Evolutionary conservation across 2,329 filamentous ascomycete genomes (phyloP), one percentile per base, ranked within the genome.

Genomic region (Microascus cirrosus): DNA sequence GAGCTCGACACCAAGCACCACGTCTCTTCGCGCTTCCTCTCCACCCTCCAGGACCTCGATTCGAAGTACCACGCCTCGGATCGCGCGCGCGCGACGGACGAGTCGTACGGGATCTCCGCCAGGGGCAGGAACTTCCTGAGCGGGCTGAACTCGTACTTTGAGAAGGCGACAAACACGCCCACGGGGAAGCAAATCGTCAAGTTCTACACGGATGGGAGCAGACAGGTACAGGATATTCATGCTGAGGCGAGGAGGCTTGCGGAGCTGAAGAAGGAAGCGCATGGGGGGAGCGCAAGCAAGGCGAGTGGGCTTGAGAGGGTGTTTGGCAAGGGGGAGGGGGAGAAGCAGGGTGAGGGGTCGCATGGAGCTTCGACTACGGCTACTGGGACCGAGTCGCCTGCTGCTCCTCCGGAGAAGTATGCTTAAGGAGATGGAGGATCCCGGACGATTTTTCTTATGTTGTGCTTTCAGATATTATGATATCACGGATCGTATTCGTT

Each of bases 201-300:
- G 62, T 99, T 99, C 76, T 99, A 99, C 75, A 81, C 85, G 8
- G 79, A 90, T 64, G 83, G 89, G 62, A 85, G 87, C 70, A 90
- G 90, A 76, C 92, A 97, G 74, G 91, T 96, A 35, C 80, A 90
- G 66, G 94, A 99, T 69, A 94, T 99, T 53, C 94, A 99, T 74
- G 81, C 80, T 61, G 94, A 99, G 79, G 94, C 94, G 35, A 82
- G 87, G 62, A 85, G 94, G 64, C 79, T 99, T 58, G 93, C 93
- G 55, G 85, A 95, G 63, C 73, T 99, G 64, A 96, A 96, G 86
- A 85, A 84, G 70, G 73, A 83, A 61, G 78, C 83, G 69, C 71
- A 77, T 53, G 81, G 81, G 22, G 79, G 78, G 55, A 82, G 76
- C 62, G 80, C 83, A 53, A 78, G 82, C 71, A 82, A 82, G 74